Conservation (phyloP, 108 stramenopile genomes). For the Chaetoceros tenuissimus region DNA sequence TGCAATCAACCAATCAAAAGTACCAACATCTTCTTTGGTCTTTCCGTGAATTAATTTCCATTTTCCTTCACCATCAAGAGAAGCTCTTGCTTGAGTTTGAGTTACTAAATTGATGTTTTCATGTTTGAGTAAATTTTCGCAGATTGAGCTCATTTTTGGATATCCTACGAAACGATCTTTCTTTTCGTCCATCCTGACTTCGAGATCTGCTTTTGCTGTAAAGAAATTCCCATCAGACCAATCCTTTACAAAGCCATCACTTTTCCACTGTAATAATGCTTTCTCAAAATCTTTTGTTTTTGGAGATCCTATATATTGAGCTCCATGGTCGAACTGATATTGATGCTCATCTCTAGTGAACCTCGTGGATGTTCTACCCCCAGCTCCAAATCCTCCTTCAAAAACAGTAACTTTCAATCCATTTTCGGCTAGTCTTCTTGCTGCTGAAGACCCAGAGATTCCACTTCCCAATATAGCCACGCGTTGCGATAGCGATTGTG, state of each 20-base stretch:
- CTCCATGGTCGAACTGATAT: conserved; percentile 27
- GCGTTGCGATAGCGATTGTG: too few species aligned
- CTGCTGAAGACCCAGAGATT: conserved; percentile 19
- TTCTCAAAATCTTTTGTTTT: conserved; percentile 17
- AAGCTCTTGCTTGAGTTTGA: conserved; percentile 15
- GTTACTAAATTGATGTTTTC: conserved; percentile 8
- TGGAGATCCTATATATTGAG: conserved; percentile 19
- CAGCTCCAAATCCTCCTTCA: conserved; percentile 24
- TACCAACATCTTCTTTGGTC: conserved; percentile 9
- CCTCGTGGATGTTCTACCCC: conserved; percentile 26
- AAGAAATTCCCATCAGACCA: conserved; percentile 18
- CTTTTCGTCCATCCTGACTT: conserved; percentile 1
- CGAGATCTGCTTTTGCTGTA: not conserved
- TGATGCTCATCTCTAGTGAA: conserved; percentile 2
- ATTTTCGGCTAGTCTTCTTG: conserved; percentile 14
- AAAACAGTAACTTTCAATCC: conserved; percentile 18
- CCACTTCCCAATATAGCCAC: conserved; percentile 28
- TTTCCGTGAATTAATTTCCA: conserved; percentile 12
- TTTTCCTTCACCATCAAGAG: not conserved
- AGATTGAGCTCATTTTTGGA: conserved; percentile 20
- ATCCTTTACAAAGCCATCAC: conserved; percentile 10
- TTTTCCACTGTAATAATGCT: conserved; percentile 13
- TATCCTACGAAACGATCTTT: conserved; percentile 18
- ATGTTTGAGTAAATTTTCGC: conserved; percentile 14
- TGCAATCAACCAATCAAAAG: conserved; percentile 24